Evolutionary conservation across 2,329 filamentous ascomycete genomes (phyloP), one percentile per base, ranked within the genome.

Genomic region (Chalaropsis thielavioides): DNA sequence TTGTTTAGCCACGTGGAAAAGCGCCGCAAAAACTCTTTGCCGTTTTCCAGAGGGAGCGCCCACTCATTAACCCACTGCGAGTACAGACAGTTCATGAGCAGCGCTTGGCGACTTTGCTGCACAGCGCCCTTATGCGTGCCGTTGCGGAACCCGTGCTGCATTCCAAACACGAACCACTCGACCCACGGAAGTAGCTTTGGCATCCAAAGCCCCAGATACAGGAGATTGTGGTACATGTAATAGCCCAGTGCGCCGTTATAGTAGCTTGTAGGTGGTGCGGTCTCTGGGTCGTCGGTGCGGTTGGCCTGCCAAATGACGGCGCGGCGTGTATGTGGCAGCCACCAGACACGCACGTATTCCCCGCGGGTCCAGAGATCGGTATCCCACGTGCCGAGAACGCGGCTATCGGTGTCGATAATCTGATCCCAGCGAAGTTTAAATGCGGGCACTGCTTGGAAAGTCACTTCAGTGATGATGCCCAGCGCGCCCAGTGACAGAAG

Each of bases 21-120:
- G 10, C 94, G 85, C 40, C 79, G 81, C 54, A 99, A 83, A 7
- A 90, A 92, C 75, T 96, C 92, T 15, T 92, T 92, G 0, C 94
- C 94, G 69, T 88, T 87, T 68, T 84, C 79, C 0, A 99, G 80
- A 0, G 94, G 92, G 6, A 99, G 81, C 0, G 92, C 92, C 94
- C 94, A 99, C 74, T 99, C 94, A 74, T 99, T 96, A 69, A 99
- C 94, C 71, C 90, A 96, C 73, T 99, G 94, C n/a, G 89, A 92
- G 78, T 96, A 99, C 5, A 97, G 82, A 72, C 94, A 99, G 77
- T 99, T 94, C 89, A 99, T 92, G 63, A 96, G 80, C 58, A 97
- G 82, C 13, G 91, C 92, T 68, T 87, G 79, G 67, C 88, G 84
- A 68, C 88, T 88, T 24, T 87, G 85, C 74, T 96, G 88, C 19